These are phyloP conservation scores for Chaetomium cochliodes DNA, from an alignment of 495 filamentous ascomycete genomes.

Conservation along the genomic window DNA sequence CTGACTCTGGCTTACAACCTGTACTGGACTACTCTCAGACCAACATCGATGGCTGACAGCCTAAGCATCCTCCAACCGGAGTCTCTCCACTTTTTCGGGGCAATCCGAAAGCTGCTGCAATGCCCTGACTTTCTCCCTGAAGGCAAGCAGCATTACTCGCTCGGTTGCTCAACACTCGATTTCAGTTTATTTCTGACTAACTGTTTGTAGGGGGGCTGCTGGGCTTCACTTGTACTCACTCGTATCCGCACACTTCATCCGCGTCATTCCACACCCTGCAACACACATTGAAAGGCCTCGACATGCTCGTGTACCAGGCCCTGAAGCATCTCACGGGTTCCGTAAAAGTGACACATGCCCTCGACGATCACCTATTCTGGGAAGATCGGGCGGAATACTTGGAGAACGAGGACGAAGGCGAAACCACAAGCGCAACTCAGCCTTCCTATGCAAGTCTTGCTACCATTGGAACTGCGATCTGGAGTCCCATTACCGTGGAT, in stretches of 20 bases:
- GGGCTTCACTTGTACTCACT: neutral
- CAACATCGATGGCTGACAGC: neutral
- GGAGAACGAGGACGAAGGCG: too few species aligned
- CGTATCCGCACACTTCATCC: neutral
- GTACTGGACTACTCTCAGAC: slow-evolving; percentile 29
- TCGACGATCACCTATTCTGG: neutral
- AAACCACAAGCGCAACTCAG: too few species aligned
- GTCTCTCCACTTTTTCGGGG: neutral
- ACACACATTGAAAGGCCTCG: neutral
- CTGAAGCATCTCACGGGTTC: neutral
- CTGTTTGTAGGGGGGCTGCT: neutral
- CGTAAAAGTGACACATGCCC: neutral
- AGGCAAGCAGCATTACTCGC: neutral
- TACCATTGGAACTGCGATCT: neutral
- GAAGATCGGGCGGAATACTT: neutral
- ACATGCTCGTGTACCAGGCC: neutral
- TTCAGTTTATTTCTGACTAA: neutral
- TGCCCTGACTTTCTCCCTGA: neutral
- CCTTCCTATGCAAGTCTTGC: too few species aligned
- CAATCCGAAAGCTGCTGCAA: neutral
- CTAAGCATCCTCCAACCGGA: neutral
- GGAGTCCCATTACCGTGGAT: neutral
- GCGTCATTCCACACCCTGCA: neutral
- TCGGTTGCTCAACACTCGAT: neutral
- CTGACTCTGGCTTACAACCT: slow-evolving; percentile 62